Base-by-base conservation (phyloP, 305 asterid species). In the Andrographis paniculata region DNA sequence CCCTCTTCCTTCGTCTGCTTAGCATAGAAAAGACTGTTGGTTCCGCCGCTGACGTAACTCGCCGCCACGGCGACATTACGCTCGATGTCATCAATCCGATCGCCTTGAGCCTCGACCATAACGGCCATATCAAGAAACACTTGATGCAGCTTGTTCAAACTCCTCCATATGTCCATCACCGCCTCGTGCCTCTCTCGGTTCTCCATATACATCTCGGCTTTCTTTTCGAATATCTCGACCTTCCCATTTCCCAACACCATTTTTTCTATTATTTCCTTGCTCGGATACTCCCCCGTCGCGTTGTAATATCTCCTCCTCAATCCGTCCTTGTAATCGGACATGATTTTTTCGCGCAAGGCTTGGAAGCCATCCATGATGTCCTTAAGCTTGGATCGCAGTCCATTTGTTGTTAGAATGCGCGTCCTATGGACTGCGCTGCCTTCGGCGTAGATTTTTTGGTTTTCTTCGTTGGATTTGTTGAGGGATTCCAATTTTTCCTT, bases 101-200 rank as follows among this genome's bases (percentile, higher is more conserved):
- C 85, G 1, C 87, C 94, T 48, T 89, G 95, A 45, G 80, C 48
- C 64, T 78, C 97, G 56, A 85, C 93, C 67, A 89, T 45, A 31
- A 78, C 93, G 39, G 84, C 93, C 86, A 89, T 77, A 53, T 89
- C 94, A 21, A 88, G 89, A 71, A 81, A 84, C 55, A 82, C 77
- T 61, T 82, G 93, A 72, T 84, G 95, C 55, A 85, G 98, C 71
- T 73, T 85, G 23, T 76, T 81, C 82, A 89, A 62, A 64, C 93
- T 89, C 73, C 72, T 76, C 70, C 85, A 80, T 5, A 84, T 77
- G 23, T 89, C 97, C 87, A 85, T 79, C 47, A 79, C 94, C 31
- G 76, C 84, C 50, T 82, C 85, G 43, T 82, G 91, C 60, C 80
- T 84, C 71, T 84, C 95, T 45, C 58, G 62, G 42, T 66, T 69